Evolutionary conservation across 495 filamentous ascomycete genomes (phyloP), one percentile per base, ranked within the genome.

Genomic region (Aspergillus wentii): DNA sequence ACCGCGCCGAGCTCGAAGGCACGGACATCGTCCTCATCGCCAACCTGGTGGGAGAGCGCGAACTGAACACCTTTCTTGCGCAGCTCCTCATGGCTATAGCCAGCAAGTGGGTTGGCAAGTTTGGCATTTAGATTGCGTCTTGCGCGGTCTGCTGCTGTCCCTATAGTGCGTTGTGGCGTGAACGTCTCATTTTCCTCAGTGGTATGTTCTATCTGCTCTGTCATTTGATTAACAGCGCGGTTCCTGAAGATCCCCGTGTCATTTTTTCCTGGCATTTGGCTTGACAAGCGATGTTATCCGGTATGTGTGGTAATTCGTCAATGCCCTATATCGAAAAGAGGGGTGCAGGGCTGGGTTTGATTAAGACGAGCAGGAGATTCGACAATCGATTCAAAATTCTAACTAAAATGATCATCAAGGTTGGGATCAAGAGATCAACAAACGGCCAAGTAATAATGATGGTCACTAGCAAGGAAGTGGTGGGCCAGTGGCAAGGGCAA

Each of bases 1-100:
- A 86, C 69, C 32, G 87, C 87, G 3, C 86, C 87, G 40, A 85
- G 70, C 28, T 75, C 73, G 53, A 94, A 85, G 14, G 79, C 80
- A 16, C 79, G 69, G 23, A 86, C 61, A 48, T 88, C 84, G 4
- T 66, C 58, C 18, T 66, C 59, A 34, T 78, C 74, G 13, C 74
- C 80, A 27, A 88, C 64, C 11, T 75, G 72, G 46, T 85, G 68
- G 18, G 72, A 68, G n/a, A 62, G 57, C 17, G 79, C 83, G 54
- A 86, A 90, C 3, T 66, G 68, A 30, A 77, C 79, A 19, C 83
- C 86, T 59, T 76, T 77, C 30, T 65, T 66, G 23, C 64, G 68
- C 11, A 92, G 61, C 43, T 82, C 72, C 6, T 74, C 64, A 29
- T 76, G 67, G 23, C 62, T 71, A 39, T 78, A 72, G 13, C 82